Evolutionary conservation across 139 green algal species (phyloP).

Genomic region (Haematococcus lacustris): DNA sequence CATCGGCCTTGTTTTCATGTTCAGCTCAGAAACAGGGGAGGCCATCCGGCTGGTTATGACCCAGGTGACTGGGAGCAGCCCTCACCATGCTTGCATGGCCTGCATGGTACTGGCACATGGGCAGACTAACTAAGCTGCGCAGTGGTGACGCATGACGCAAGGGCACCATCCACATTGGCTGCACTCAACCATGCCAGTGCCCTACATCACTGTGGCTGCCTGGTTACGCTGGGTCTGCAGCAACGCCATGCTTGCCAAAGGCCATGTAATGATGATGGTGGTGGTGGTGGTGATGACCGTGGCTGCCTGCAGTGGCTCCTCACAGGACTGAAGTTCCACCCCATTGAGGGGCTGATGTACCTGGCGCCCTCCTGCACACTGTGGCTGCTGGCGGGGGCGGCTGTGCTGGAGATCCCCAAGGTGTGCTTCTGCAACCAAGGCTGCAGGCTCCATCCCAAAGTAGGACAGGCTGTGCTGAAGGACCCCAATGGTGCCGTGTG

Average conservation of each 20-base stretch:
- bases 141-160: too few relatives aligned
- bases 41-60: constrained; percentile 79
- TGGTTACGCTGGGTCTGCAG: too few relatives aligned
- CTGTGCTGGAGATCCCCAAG: constrained; percentile 27
- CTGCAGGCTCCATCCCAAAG: neutral
- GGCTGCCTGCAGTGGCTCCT: constrained; percentile 51
- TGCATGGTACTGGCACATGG: too few relatives aligned
- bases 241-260: too few relatives aligned
- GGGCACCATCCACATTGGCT: too few relatives aligned
- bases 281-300: neutral
- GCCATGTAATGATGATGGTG: neutral
- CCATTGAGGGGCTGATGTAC: constrained; percentile 85
- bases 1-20: constrained; percentile 66
- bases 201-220: too few relatives aligned
- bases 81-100: too few relatives aligned
- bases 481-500: neutral
- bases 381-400: constrained; percentile 62
- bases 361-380: constrained; percentile 73
- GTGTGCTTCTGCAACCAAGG: neutral
- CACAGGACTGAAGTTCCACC: constrained; percentile 76
- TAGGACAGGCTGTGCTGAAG: neutral
- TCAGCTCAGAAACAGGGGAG: constrained; percentile 63
- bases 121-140: too few relatives aligned
- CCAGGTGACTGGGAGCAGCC: constrained; percentile 45
- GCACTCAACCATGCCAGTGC: too few relatives aligned